Evolutionary conservation across 1,284 basidiomycete species (phyloP).

Genomic region (Puccinia polysora): DNA sequence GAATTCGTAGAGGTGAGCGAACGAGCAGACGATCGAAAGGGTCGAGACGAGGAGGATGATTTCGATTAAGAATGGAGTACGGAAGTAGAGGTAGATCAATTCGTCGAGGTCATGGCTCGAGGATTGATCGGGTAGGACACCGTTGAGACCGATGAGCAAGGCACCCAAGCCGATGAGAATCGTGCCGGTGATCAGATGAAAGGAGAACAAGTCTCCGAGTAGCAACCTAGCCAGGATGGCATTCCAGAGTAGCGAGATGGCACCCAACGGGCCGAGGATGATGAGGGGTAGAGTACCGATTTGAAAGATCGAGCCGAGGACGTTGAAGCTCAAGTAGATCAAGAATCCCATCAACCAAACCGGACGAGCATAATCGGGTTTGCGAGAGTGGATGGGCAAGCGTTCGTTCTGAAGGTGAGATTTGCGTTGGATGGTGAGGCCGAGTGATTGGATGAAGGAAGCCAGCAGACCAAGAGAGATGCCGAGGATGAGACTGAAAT

Average conservation of each 20-base stretch:
- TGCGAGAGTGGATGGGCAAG: slow-evolving; percentile 63
- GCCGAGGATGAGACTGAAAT: slow-evolving; percentile 32
- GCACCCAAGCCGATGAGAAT: slow-evolving; percentile 82
- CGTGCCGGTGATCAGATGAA: slow-evolving; percentile 75
- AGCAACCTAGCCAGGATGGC: slow-evolving; percentile 82
- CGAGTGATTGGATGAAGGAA: slow-evolving; percentile 80
- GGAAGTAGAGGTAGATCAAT: slow-evolving; percentile 70
- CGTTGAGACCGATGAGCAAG: slow-evolving; percentile 82
- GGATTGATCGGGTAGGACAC: slow-evolving; percentile 85
- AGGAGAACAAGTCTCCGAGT: slow-evolving; percentile 78
- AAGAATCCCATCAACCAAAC: slow-evolving; percentile 78
- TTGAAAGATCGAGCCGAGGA: slow-evolving; percentile 88
- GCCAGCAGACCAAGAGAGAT: slow-evolving; percentile 74
- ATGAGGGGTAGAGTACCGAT: slow-evolving; percentile 89
- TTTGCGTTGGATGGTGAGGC: slow-evolving; percentile 89
- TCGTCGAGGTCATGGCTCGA: slow-evolving; percentile 70
- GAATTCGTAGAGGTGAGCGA: slow-evolving; percentile 55
- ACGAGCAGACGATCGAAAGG: slow-evolving; percentile 62
- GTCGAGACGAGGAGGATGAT: slow-evolving; percentile 68
- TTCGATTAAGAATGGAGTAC: slow-evolving; percentile 75
- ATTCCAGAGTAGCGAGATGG: slow-evolving; percentile 80
- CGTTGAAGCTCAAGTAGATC: slow-evolving; percentile 64
- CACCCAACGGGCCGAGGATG: slow-evolving; percentile 82
- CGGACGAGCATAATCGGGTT: slow-evolving; percentile 70
- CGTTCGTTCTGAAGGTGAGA: slow-evolving; percentile 82